phyloP scores from a whole-genome alignment of 305 asterid species.

The Fraxinus latifolia region DNA sequence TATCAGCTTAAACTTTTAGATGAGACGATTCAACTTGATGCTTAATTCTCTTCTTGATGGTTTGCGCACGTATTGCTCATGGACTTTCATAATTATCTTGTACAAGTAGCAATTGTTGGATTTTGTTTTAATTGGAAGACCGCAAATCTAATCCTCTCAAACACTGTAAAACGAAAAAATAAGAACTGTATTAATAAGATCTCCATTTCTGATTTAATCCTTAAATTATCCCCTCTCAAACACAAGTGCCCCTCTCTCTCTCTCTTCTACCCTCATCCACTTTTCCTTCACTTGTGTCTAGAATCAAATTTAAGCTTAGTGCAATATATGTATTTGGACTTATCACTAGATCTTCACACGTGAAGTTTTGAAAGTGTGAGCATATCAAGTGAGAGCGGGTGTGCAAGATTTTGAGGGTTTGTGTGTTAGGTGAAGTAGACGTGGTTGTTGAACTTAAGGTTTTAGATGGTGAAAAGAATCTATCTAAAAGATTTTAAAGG shows the following conservation, averaged over 20 bases:
- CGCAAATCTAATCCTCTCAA: neutral
- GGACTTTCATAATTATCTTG: neutral
- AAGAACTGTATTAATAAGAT: neutral
- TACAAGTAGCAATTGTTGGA: neutral
- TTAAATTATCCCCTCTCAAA: neutral
- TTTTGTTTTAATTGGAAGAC: neutral
- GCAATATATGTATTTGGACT: neutral
- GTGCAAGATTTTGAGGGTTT: neutral
- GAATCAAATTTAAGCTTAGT: neutral
- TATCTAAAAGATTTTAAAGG: too few relatives aligned
- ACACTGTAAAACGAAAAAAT: neutral
- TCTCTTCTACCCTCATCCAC: neutral
- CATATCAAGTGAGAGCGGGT: neutral
- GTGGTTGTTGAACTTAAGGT: too few relatives aligned
- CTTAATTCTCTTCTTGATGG: neutral
- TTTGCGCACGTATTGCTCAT: neutral
- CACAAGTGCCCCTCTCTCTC: neutral
- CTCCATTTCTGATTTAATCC: neutral
- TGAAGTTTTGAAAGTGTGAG: neutral
- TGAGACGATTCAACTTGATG: neutral
- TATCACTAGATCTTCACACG: neutral
- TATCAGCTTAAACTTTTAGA: neutral
- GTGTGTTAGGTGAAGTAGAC: neutral
- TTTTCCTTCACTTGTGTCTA: neutral
- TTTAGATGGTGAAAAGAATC: too few relatives aligned